Evolutionary conservation across 768 basidiomycete genomes (phyloP).

Genomic region (Hydnomerulius pinastri): DNA sequence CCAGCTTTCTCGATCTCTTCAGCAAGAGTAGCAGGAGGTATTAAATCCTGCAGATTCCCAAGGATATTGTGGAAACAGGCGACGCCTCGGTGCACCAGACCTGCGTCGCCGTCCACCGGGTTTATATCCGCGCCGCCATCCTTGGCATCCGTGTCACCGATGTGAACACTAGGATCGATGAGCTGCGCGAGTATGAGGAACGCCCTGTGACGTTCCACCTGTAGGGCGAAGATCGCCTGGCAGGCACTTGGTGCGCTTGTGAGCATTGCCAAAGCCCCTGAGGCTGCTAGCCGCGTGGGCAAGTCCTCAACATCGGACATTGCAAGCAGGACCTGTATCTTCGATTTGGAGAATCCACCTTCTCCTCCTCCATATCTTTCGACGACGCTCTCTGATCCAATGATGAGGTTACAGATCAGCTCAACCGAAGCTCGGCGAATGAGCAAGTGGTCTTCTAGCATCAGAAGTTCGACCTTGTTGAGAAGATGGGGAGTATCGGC

Average conservation of each 20-base stretch:
- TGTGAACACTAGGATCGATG: conserved; percentile 55
- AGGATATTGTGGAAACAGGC: conserved; percentile 72
- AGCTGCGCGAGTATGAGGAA: conserved; percentile 68
- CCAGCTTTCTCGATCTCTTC: conserved; percentile 54
- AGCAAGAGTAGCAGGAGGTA: conserved; percentile 43
- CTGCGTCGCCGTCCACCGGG: conserved; percentile 44
- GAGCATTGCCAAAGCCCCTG: conserved; percentile 85
- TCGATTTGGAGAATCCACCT: conserved; percentile 44
- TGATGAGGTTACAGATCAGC: conserved; percentile 88
- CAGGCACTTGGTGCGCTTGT: conserved; percentile 65
- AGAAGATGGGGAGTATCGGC: conserved; percentile 61
- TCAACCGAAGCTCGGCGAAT: conserved; percentile 88
- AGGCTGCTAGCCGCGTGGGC: conserved; percentile 84
- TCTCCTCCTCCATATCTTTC: conserved; percentile 62
- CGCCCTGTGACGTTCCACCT: conserved; percentile 62
- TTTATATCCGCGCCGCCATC: conserved; percentile 36
- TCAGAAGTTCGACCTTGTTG: conserved; percentile 66
- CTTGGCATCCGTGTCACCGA: conserved; percentile 34
- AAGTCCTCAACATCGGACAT: conserved; percentile 86
- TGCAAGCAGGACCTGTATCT: conserved; percentile 80
- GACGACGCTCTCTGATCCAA: conserved; percentile 75
- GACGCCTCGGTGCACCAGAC: conserved; percentile 76
- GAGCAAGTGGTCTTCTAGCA: conserved; percentile 81
- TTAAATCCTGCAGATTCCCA: conserved; percentile 43
- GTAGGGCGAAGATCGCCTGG: conserved; percentile 58